Base-by-base conservation (phyloP, 163 green algal genomes). In the Coccomyxa subellipsoidea region DNA sequence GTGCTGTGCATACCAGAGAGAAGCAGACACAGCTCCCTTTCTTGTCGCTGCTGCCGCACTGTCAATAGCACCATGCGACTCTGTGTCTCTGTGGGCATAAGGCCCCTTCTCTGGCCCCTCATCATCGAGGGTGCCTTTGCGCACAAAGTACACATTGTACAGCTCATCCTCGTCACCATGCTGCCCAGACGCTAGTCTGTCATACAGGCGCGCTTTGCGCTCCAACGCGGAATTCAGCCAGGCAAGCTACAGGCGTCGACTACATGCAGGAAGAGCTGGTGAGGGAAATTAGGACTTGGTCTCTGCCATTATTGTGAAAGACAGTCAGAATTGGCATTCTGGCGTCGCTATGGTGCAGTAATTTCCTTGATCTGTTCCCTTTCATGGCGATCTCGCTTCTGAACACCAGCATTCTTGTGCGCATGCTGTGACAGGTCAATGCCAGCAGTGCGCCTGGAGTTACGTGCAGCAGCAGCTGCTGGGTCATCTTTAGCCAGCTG, bases 71-170 rank as follows among this genome's bases (percentile, higher is more conserved):
- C 15, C 47, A 59, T 59, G 23, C 23, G 47, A 59, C 47, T 1
- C 47, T 59, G 47, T 18, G 4, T 59, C 47, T 59, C 23, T 59
- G 47, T 18, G 21, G 47, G 47, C 47, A 8, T 12, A 59, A 27
- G 47, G 47, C 47, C 47, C 47, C 47, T 27, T 59, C 15, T 59
- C 47, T 8, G 40, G 69, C 40, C 71, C 38, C 32, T 34, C 29
- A 12, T 27, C 37, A 53, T 37, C 34, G 4, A 36, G 38, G 35
- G 78, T 38, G 5, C 37, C 82, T 54, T 86, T 86, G 0, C 34
- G 23, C n/a, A 86, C 12, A 4, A 86, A 86, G 37, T 86, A 77
- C 38, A 85, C 82, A 80, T 85, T 82, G 34, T 85, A 82, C 32
- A 80, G 69, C 29, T 80, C 82, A 25, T 78, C 82, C 27, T 83